Percentiles rank a stretch among this genome's conserved stretches.
Conservation (phyloP, 805 yeast species). For the Kazachstania taianensis region DNA sequence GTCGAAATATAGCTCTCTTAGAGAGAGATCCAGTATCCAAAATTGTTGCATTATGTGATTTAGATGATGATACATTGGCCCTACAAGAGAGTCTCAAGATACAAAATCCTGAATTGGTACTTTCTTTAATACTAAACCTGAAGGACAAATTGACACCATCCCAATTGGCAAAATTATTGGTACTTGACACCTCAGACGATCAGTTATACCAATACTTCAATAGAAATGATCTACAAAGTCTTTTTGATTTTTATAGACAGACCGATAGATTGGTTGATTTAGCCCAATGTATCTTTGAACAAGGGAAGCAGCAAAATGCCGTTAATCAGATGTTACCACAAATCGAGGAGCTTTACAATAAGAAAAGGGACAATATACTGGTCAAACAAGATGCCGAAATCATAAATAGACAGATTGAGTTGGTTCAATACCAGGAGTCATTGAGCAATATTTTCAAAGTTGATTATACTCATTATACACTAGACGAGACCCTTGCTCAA, state of each 20-base stretch:
- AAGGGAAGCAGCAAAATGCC: slow-evolving; percentile 27
- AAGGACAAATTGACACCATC: slow-evolving; percentile 46
- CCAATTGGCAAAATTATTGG: slow-evolving; percentile 57
- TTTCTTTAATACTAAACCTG: slow-evolving; percentile 38
- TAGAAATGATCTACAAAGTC: slow-evolving; percentile 29
- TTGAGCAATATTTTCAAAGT: slow-evolving; percentile 34
- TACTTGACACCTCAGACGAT: slow-evolving; percentile 31
- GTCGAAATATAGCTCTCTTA: slow-evolving; percentile 53
- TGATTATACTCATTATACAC: slow-evolving; percentile 34
- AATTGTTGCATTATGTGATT: slow-evolving; percentile 52
- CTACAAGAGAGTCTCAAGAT: slow-evolving; percentile 54
- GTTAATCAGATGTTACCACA: slow-evolving; percentile 29
- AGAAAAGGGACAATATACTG: slow-evolving; percentile 7
- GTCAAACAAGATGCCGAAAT: slow-evolving; percentile 13
- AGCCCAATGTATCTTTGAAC: slow-evolving; percentile 33
- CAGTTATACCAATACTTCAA: slow-evolving; percentile 28
- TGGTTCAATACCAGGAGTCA: slow-evolving; percentile 36
- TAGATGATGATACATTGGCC: slow-evolving; percentile 66
- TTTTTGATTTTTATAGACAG: slow-evolving; percentile 52
- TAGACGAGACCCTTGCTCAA: slow-evolving; percentile 39
- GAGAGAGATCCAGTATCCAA: slow-evolving; percentile 54
- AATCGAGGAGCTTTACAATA: slow-evolving; percentile 22
- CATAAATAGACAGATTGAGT: slow-evolving; percentile 36
- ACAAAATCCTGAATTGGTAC: slow-evolving; percentile 49
- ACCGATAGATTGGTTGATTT: slow-evolving; percentile 46